Evolutionary conservation across 2,329 filamentous ascomycete species (phyloP).

Genomic region (Sporothrix globosa): DNA sequence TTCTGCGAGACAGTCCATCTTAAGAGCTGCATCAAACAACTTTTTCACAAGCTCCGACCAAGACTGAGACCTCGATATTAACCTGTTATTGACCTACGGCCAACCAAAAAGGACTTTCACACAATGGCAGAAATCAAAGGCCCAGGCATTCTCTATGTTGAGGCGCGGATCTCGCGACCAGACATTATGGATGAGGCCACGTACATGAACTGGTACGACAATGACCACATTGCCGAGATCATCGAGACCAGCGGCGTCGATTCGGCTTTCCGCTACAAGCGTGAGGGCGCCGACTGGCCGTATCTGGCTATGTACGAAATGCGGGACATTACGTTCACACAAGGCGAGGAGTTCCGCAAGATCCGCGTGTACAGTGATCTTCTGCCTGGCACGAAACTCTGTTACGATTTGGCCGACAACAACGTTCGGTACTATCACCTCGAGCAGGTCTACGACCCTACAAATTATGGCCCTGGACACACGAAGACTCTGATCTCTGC

Average conservation of each 20-base stretch:
- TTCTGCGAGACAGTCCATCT: neutral
- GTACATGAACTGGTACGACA: conserved; percentile 47
- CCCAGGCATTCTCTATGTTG: conserved; percentile 42
- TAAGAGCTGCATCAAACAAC: neutral
- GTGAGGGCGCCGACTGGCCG: conserved; percentile 40
- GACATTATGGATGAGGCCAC: conserved; percentile 42
- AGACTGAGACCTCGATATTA: neutral
- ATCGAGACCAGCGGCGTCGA: conserved; percentile 43
- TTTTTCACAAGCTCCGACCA: neutral
- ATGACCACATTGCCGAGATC: conserved; percentile 47
- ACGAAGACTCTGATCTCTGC: conserved; percentile 36
- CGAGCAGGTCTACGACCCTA: conserved; percentile 37
- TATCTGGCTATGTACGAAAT: conserved; percentile 46
- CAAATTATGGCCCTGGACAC: conserved; percentile 37
- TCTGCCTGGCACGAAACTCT: conserved; percentile 36
- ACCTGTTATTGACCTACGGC: no score
- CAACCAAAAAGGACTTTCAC: no score
- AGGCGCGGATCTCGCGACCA: conserved; percentile 39
- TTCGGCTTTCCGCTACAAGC: conserved; percentile 43
- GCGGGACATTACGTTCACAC: conserved; percentile 44
- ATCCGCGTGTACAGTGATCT: conserved; percentile 43
- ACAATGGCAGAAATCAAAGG: conserved; percentile 27
- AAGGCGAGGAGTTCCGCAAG: conserved; percentile 43
- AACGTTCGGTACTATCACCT: conserved; percentile 38
- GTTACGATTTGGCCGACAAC: conserved; percentile 38